Base-by-base conservation (phyloP, 768 basidiomycete genomes). In the Termitomyces sp. region DNA sequence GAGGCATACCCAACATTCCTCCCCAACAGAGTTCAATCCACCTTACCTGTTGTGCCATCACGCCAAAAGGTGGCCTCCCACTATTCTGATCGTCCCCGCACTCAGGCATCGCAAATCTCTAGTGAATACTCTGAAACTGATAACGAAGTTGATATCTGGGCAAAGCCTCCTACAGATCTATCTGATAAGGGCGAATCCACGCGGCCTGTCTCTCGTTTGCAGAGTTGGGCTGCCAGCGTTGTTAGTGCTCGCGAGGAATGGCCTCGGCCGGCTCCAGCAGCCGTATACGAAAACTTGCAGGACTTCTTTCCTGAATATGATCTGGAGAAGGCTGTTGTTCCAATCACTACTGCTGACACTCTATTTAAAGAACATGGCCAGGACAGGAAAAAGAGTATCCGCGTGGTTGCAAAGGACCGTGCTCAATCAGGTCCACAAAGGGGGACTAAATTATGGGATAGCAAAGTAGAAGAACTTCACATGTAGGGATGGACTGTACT, bases 271-370 rank as follows among this genome's bases (percentile, higher is more conserved):
- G 80, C 81, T 53, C 81, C 90, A 2, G 90, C 92, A 68, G 87
- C 89, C 60, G 88, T 97, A 38, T 89, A 91, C 69, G 84, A 92
- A 40, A 80, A 90, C 58, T 78, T 98, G 16, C 86, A 93, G 60
- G 83, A 84, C 42, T 96, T 89, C 75, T 98, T 98, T 79, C 94
- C 94, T 16, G 82, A 88, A 59, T 90, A 93, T 70, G 88, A 96
- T 69, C 83, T 97, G 55, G 94, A 97, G 70, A 87, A 90, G 68
- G 89, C 91, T 1, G 83, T 96, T 62, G 84, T 91, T 56, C 84
- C 90, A 59, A 78, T 82, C 33, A 75, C 79, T 78, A 33, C 79
- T 77, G 38, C 77, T 76, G 50, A 84, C 79, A 9, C 81, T n/a
- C 16, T 49, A 42, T 46, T 42, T n/a, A 32, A 40, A 44, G 60